Base-by-base conservation (phyloP, 129 eudicot genomes). In the Helianthus tuberosus region DNA sequence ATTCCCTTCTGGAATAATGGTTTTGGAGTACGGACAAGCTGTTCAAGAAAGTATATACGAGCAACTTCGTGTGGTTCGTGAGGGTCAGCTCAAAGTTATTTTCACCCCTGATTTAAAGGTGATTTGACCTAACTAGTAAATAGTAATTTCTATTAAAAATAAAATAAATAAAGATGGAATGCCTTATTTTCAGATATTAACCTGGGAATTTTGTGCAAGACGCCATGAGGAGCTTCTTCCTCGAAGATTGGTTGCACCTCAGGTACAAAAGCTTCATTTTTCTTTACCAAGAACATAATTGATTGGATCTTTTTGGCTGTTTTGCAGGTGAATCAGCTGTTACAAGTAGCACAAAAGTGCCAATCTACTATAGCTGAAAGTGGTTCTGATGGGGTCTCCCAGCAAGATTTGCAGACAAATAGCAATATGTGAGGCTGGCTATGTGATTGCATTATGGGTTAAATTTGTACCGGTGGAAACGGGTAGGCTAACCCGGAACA, bases 191-290 rank as follows among this genome's bases (percentile, higher is more conserved):
- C 84, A 90, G 97, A 95, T 91, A 81, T 80, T 89, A 69, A 83
- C 96, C 15, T 95, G 99, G 99, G 99, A 91, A 66, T 95, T 95
- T 66, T 95, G 99, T 80, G 97, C 94, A 7, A 74, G 92, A 54
- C 91, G 95, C 38, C 99, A 91, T 79, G 99, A 95, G 71, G 99
- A 95, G 79, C 89, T 95, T 75, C 89, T 95, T 84, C 92, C 96
- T n/a, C 91, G 99, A 47, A 84, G 97, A 78, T 76, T 91, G 76
- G 94, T 95, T 67, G 90, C 92, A 52, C 97, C 97, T 25, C 97
- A 91, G 96, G 99, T 95, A 74, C 53, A 7, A 12, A 38, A 10
- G 32, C 8, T 47, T 47, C 27, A 3, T 48, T 59, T 16, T 46
- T 43, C 36, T 43, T 17, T n/a, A 16, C 11, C 20, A 77, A 68